Percentiles rank a stretch among this genome's conserved stretches.
Conservation (phyloP, 73 alveolate species). For the Durusdinium trenchii region DNA sequence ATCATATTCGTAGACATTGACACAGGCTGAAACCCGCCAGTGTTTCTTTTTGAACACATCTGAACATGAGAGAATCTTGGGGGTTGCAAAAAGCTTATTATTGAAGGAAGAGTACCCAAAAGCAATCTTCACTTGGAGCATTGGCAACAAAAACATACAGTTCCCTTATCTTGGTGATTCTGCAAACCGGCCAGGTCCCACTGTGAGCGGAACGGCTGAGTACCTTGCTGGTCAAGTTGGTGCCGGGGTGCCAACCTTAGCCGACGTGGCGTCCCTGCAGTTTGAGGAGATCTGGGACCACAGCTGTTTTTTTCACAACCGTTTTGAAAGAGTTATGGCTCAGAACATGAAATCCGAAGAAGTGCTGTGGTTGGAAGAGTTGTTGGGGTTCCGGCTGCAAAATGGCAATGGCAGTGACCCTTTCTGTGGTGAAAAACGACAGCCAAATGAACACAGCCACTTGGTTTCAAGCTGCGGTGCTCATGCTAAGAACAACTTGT, state of each 20-base stretch:
- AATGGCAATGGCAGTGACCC: neutral
- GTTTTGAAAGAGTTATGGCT: conserved; percentile 8
- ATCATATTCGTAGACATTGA: neutral
- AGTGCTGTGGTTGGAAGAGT: conserved; percentile 29
- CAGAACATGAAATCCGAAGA: conserved; percentile 19
- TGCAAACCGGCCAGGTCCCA: neutral
- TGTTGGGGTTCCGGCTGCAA: neutral
- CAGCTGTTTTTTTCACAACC: neutral
- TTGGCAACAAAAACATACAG: neutral
- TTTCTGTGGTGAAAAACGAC: neutral
- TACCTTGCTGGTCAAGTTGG: conserved; percentile 14
- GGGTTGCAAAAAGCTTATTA: no score
- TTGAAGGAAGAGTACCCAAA: no score
- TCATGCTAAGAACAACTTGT: no score
- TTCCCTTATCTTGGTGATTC: neutral
- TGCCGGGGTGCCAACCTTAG: conserved; percentile 25
- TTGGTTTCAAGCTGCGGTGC: neutral
- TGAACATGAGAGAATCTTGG: neutral
- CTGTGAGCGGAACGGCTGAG: neutral
- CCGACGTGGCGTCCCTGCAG: neutral
- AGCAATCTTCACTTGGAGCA: neutral
- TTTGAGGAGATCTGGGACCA: neutral
- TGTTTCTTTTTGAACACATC: neutral
- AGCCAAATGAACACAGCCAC: neutral
- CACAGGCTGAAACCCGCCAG: neutral